These are phyloP conservation scores for Pneumocystis sp. DNA, from an alignment of 1,139 yeast genomes.

Conservation along the genomic window DNA sequence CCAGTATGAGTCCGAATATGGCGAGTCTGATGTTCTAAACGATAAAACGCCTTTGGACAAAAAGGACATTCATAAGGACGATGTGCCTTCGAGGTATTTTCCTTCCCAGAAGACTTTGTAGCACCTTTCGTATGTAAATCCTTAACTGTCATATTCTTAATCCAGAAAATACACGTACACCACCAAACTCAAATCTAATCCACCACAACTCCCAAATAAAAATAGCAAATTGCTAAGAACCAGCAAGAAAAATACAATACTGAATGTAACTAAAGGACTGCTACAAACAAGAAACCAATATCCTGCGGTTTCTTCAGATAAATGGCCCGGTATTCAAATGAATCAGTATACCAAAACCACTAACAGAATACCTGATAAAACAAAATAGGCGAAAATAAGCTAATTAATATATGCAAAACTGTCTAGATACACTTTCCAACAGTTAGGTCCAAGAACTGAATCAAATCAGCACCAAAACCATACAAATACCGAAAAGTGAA, in stretches of 20 bases:
- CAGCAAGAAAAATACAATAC: no score
- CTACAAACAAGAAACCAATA: no score
- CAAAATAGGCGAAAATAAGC: background rate
- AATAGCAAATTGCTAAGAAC: background rate
- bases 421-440: background rate
- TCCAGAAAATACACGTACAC: background rate
- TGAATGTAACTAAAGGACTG: no score
- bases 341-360: no score
- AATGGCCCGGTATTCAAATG: no score
- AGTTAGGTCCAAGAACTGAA: background rate
- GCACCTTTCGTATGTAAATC: background rate
- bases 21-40: constrained; percentile 86
- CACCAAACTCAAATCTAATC: background rate
- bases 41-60: constrained; percentile 82
- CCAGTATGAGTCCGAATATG: constrained; percentile 94
- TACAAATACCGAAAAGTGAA: background rate
- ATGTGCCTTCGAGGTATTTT: constrained; percentile 23
- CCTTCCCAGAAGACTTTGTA: background rate
- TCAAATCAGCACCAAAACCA: background rate
- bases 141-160: background rate
- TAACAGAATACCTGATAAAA: no score
- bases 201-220: no score
- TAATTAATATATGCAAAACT: background rate
- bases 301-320: no score
- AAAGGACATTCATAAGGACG: constrained; percentile 84